Conservation (phyloP, 495 filamentous ascomycete genomes). For the Aspergillus nanangensis region DNA sequence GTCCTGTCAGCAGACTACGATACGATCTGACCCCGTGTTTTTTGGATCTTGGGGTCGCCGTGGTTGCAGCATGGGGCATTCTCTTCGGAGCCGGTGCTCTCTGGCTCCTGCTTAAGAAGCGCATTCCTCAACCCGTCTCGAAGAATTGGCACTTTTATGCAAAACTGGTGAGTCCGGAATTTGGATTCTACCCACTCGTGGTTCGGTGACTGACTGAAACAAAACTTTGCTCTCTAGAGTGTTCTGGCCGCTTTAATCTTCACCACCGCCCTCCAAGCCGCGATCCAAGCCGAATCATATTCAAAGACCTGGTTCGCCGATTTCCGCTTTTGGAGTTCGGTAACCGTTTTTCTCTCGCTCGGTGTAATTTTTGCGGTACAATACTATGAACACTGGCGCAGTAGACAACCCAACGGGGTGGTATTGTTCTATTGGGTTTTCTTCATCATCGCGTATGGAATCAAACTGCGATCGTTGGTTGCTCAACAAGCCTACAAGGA, state of each 20-base stretch:
- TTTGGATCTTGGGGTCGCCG: slow-evolving; percentile 76
- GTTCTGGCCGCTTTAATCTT: slow-evolving; percentile 66
- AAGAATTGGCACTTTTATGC: slow-evolving; percentile 96
- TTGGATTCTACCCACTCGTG: neutral
- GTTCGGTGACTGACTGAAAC: slow-evolving; percentile 17
- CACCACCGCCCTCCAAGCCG: slow-evolving; percentile 66
- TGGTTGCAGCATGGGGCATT: slow-evolving; percentile 73
- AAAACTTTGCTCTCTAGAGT: slow-evolving; percentile 41
- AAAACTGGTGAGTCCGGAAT: slow-evolving; percentile 64
- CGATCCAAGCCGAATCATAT: slow-evolving; percentile 70
- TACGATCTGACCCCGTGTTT: slow-evolving; percentile 98
- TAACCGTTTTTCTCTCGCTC: slow-evolving; percentile 72
- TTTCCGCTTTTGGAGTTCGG: slow-evolving; percentile 87
- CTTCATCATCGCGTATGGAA: slow-evolving; percentile 69
- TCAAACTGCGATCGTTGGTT: slow-evolving; percentile 88
- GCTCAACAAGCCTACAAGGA: slow-evolving; percentile 64
- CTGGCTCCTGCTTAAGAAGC: slow-evolving; percentile 68
- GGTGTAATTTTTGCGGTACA: slow-evolving; percentile 80
- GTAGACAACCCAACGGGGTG: slow-evolving; percentile 85
- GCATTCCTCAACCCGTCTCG: slow-evolving; percentile 53
- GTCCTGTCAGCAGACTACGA: slow-evolving; percentile 74
- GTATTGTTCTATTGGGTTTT: slow-evolving; percentile 97
- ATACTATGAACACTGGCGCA: slow-evolving; percentile 86
- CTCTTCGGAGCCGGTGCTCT: slow-evolving; percentile 70
- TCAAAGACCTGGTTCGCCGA: slow-evolving; percentile 69